Evolutionary conservation across 2,329 filamentous ascomycete species (phyloP), one percentile per base, ranked within the genome.

Genomic region (Rutstroemia sp.): DNA sequence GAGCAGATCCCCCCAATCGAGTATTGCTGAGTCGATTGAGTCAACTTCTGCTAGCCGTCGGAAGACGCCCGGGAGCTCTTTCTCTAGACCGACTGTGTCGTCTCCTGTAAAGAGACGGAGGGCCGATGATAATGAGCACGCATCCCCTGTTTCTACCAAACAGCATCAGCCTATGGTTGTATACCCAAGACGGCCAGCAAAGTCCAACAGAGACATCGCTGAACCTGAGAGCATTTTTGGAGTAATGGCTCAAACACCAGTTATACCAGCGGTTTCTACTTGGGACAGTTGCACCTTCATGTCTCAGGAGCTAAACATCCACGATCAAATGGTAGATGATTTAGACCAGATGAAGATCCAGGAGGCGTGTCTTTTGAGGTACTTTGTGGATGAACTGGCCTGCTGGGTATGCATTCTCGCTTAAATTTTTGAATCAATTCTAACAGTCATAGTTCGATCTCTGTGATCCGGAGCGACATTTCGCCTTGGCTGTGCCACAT

Each of bases 401-500:
- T 58, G 55, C 21, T 65, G 64, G 64, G 64, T 63, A 58, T 41
- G 60, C 59, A 16, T 12, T 21, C 25, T 41, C 48, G 17, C 51
- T 45, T 42, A 10, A 10, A 8, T 4, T 30, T 30, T 30, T 30
- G 27, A 12, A 30, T 45, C 14, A 17, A 34, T 39, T 27, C 30
- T 56, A 21, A 48, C 12, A 30, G 17, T 38, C 10, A 16, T 37
- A 61, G 71, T 72, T 75, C 57, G 73, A 76, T 57, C 64, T 73
- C 3, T 75, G 73, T 57, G 74, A 76, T 44, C 68, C 67, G 10
- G 66, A 70, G 30, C 67, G 69, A 5, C 71, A 75, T 61, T 76
- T 76, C 58, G 69, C 67, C 2, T 68, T 68, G 14, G 70, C 73
- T 21, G 72, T 76, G 2, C 74, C 74, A 2, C 69, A 71, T 38